Percentiles rank a stretch among this genome's conserved stretches.
Conservation (phyloP, 1,284 basidiomycete genomes). For the Puccinia novopanici region DNA sequence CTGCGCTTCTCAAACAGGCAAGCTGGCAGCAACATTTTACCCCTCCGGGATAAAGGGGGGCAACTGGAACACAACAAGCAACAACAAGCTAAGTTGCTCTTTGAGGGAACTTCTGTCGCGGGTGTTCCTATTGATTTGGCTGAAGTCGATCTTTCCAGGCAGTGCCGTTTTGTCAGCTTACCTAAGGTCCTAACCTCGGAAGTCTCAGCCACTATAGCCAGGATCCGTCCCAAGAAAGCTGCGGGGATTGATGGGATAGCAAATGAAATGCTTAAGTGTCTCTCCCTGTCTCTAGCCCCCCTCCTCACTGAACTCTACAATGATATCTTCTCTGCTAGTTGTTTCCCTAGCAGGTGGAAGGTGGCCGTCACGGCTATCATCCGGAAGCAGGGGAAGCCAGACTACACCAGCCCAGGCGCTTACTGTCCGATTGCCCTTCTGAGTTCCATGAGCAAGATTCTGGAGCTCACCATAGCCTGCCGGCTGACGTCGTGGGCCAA, state of each 20-base stretch:
- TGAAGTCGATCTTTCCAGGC: not conserved
- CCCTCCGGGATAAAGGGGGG: not conserved
- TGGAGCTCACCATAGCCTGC: not conserved
- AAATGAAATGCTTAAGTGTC: not conserved
- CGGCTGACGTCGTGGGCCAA: not conserved
- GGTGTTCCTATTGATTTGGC: not conserved
- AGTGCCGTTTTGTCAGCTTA: not conserved
- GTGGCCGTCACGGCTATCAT: slow-evolving; percentile 4
- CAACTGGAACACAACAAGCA: not conserved
- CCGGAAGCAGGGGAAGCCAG: no score
- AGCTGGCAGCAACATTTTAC: not conserved
- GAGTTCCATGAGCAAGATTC: no score
- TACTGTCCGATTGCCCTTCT: no score
- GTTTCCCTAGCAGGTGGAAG: slow-evolving; percentile 9
- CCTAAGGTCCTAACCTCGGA: not conserved
- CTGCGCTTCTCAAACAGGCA: no score
- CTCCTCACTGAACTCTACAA: not conserved
- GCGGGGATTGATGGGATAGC: no score
- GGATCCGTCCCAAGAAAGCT: not conserved
- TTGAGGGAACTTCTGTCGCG: not conserved
- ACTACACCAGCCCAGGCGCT: no score
- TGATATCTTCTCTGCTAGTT: not conserved
- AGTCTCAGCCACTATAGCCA: not conserved
- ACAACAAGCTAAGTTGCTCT: no score
- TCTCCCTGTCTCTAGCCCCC: not conserved